phyloP scores from a whole-genome alignment of 2,329 filamentous ascomycete species.

The Claviceps capensis region DNA sequence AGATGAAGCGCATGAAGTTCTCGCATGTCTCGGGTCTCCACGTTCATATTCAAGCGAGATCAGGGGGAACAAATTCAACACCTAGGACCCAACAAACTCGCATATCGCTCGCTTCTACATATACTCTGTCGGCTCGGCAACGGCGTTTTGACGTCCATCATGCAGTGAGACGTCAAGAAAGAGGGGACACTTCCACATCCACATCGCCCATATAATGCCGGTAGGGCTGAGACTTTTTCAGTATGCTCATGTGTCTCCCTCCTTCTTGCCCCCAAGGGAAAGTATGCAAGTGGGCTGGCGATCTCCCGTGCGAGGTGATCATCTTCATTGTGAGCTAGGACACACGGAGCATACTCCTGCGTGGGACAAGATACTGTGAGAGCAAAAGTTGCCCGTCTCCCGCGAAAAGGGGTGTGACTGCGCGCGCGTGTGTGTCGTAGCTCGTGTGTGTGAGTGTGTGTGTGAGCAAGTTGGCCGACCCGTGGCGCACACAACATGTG shows the following conservation, averaged over 20 bases:
- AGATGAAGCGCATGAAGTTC: neutral
- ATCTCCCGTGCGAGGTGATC: slow-evolving; percentile 7
- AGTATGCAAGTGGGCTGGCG: neutral
- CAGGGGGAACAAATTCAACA: neutral
- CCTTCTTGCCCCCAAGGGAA: neutral
- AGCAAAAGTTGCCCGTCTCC: neutral
- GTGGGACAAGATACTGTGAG: slow-evolving; percentile 6
- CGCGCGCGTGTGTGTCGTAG: too few relatives aligned
- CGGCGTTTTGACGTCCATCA: slow-evolving; percentile 4
- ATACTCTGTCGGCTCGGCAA: slow-evolving; percentile 1
- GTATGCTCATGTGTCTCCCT: neutral
- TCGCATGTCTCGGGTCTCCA: neutral
- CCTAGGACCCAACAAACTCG: neutral
- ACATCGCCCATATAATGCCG: slow-evolving; percentile 3
- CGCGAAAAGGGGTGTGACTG: neutral
- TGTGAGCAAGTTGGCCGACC: too few relatives aligned
- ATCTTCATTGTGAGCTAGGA: slow-evolving; percentile 3
- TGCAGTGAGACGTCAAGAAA: slow-evolving; percentile 7
- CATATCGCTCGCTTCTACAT: neutral
- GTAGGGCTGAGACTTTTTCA: slow-evolving; percentile 8
- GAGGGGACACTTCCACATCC: slow-evolving; percentile 3
- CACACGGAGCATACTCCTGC: neutral
- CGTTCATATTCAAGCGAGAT: neutral
- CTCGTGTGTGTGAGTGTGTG: too few relatives aligned
- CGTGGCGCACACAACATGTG: too few relatives aligned